A percentile compares a stretch with the other conserved stretches of the same genome.
Conservation (phyloP, 2,329 filamentous ascomycete genomes). For the Talaromyces sp. region DNA sequence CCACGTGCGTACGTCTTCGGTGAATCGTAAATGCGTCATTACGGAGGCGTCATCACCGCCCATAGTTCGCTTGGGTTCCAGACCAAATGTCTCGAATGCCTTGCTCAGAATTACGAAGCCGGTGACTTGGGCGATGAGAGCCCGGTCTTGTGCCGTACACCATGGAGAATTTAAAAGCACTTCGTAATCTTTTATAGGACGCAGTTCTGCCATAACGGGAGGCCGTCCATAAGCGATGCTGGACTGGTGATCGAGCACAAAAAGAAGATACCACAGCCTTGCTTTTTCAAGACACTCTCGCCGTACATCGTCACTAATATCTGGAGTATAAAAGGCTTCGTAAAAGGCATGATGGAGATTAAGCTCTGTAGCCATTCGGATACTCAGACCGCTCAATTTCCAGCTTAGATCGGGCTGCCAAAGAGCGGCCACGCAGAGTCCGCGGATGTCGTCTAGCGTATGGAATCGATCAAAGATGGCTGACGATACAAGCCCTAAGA, state of each 20-base stretch:
- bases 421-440: constrained; percentile 56
- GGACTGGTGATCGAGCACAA: constrained; percentile 56
- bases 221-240: constrained; percentile 50
- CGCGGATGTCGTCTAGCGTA: constrained; percentile 51
- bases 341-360: constrained; percentile 43
- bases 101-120: constrained; percentile 45
- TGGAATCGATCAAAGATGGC: constrained; percentile 50
- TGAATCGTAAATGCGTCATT: constrained; percentile 23
- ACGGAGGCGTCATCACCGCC: constrained; percentile 41
- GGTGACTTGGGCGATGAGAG: constrained; percentile 47
- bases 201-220: constrained; percentile 47
- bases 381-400: constrained; percentile 48
- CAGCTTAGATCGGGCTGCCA: constrained; percentile 58
- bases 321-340: constrained; percentile 32
- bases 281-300: constrained; percentile 34
- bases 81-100: constrained; percentile 47
- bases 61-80: constrained; percentile 42
- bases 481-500: constrained; percentile 44
- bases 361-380: constrained; percentile 47
- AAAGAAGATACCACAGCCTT: constrained; percentile 52
- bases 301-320: constrained; percentile 11
- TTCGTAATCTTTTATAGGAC: constrained; percentile 47
- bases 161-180: constrained; percentile 34
- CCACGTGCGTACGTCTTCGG: constrained; percentile 39
- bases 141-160: constrained; percentile 43